Base-by-base conservation (phyloP, 768 basidiomycete genomes). In the Panellus pusillus region DNA sequence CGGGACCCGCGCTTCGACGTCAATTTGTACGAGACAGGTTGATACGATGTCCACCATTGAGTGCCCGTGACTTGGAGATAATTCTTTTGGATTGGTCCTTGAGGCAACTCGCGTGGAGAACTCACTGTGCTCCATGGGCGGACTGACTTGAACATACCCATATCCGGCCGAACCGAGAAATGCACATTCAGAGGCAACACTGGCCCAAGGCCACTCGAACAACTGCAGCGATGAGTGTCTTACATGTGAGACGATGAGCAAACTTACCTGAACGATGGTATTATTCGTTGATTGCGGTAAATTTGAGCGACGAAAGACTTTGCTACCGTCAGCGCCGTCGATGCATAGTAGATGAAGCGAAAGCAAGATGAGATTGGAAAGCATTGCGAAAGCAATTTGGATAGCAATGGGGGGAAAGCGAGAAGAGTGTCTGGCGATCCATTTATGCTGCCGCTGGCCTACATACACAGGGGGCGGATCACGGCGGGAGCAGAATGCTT, bases 1-100 rank as follows among this genome's bases (percentile, higher is more conserved):
- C 72, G 65, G 42, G 67, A 61, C 6, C 78, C 78, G 0, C 74
- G 69, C 60, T 79, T 79, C 11, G 72, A 74, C 1, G 67, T 73
- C 41, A 77, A 60, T 8, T n/a, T 74, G 60, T 78, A 76, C 13
- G 75, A 77, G 0, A 77, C 76, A 1, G 72, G 69, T 51, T 78
- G 77, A 57, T 79, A 78, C 57, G 78, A 77, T 0, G 78, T 79
- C 78, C 77, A 78, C 77, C 78, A 78, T 54, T 75, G 64, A 4
- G 55, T 3, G 6, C 74, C 75, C 27, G 60, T 54, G 35, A 77
- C 53, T 50, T 74, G 72, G 31, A 9, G 32, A 35, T 9, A 35
- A 24, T 24, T 24, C 24, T 3, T 24, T 35, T 3, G 7, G 8
- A 3, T 4, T 3, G 32, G 2, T 9, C 8, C 11, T 11, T 9